Evolutionary conservation across 208 protist genomes (phyloP).

Genomic region (Sergeia podlipaevii): DNA sequence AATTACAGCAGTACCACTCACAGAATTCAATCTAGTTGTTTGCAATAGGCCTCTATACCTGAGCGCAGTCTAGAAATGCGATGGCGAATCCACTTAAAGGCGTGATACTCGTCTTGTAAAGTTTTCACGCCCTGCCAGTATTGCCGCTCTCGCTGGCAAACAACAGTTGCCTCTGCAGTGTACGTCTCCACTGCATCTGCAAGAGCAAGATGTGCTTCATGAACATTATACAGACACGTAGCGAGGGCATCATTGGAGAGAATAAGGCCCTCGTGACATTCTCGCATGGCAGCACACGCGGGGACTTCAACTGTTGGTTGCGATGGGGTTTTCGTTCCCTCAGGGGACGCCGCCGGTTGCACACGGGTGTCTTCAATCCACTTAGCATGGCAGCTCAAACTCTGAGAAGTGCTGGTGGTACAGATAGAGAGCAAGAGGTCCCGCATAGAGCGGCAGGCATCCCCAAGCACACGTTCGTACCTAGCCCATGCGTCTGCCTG

Average conservation of each 20-base stretch:
- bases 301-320: conserved; percentile 9
- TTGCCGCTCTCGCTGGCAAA: conserved; percentile 27
- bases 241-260: conserved; percentile 60
- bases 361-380: conserved; percentile 27
- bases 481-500: conserved; percentile 10
- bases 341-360: conserved; percentile 12
- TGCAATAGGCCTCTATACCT: too few relatives aligned
- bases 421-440: conserved; percentile 29
- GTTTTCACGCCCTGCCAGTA: conserved; percentile 38
- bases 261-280: conserved; percentile 43
- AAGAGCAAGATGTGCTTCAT: conserved; percentile 28
- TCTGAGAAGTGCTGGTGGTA: conserved; percentile 12
- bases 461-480: conserved; percentile 26
- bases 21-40: too few relatives aligned
- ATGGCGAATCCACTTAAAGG: conserved; percentile 25
- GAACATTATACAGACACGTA: conserved; percentile 42
- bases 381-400: conserved; percentile 47
- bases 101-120: conserved; percentile 44
- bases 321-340: not conserved
- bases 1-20: too few relatives aligned
- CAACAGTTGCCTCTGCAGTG: conserved; percentile 41
- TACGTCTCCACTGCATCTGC: conserved; percentile 41
- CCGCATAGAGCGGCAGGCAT: conserved; percentile 15
- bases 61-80: too few relatives aligned
- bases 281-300: conserved; percentile 16